A percentile compares a stretch with the other conserved stretches of the same genome.
phyloP scores from a whole-genome alignment of 202 grass and related monocot genomes.

The Dendrocalamus latiflorus region DNA sequence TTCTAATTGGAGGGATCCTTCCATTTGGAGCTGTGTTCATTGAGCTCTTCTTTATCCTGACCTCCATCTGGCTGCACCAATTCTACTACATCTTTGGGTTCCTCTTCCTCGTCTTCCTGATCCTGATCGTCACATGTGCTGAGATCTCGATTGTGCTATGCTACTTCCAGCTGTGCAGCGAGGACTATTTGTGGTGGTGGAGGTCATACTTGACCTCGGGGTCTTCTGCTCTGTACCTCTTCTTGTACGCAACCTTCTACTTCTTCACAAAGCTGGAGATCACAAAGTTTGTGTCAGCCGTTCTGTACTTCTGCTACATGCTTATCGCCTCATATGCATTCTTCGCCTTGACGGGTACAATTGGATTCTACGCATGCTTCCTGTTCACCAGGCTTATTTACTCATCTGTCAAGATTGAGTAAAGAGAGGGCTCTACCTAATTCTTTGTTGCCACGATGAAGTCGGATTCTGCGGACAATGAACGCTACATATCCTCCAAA shows the following conservation, averaged over 20 bases:
- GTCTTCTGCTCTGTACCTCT: constrained; percentile 88
- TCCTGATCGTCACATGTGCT: constrained; percentile 78
- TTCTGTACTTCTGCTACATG: constrained; percentile 96
- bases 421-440: not conserved
- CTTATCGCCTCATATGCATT: constrained; percentile 79
- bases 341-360: constrained; percentile 84
- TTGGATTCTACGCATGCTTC: constrained; percentile 90
- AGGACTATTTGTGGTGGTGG: constrained; percentile 98
- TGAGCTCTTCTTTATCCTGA: constrained; percentile 91
- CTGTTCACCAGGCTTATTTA: constrained; percentile 91
- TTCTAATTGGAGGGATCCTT: constrained; percentile 84
- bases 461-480: not conserved
- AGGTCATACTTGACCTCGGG: constrained; percentile 86
- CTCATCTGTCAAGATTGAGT: constrained; percentile 93
- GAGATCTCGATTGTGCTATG: constrained; percentile 96
- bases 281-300: constrained; percentile 71
- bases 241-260: constrained; percentile 84
- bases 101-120: constrained; percentile 91
- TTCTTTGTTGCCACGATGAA: constrained; percentile 19
- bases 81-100: constrained; percentile 99
- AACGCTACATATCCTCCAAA: not conserved
- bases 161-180: constrained; percentile 96
- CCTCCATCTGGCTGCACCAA: constrained; percentile 89
- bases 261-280: constrained; percentile 97
- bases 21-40: constrained; percentile 92